phyloP scores from a whole-genome alignment of 2,329 filamentous ascomycete genomes.

The Tolypocladium ovalisporum region DNA sequence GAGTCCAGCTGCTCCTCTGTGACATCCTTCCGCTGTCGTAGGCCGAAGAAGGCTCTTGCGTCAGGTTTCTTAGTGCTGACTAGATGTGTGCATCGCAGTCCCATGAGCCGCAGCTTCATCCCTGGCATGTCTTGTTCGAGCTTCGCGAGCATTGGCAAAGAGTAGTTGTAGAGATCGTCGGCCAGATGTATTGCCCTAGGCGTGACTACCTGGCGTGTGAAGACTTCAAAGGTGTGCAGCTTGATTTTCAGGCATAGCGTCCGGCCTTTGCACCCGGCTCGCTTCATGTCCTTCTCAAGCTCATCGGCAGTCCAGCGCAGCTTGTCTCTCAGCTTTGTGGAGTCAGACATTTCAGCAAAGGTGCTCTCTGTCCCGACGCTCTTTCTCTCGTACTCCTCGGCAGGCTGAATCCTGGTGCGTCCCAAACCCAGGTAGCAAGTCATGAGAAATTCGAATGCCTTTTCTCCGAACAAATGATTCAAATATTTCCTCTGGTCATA shows the following conservation, averaged over 20 bases:
- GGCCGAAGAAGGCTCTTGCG: conserved; percentile 69
- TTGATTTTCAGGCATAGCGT: conserved; percentile 90
- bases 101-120: conserved; percentile 77
- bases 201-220: conserved; percentile 68
- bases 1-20: conserved; percentile 8
- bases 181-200: conserved; percentile 62
- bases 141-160: conserved; percentile 73
- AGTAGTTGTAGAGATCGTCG: conserved; percentile 73
- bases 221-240: conserved; percentile 84
- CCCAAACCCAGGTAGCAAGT: conserved; percentile 79
- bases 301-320: conserved; percentile 74
- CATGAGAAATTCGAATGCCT: conserved; percentile 78
- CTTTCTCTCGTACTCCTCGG: conserved; percentile 83
- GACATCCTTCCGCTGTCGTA: conserved; percentile 25
- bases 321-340: conserved; percentile 60
- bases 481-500: conserved; percentile 66
- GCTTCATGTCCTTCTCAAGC: conserved; percentile 72
- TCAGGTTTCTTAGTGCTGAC: conserved; percentile 76
- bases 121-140: conserved; percentile 73
- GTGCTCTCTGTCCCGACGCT: conserved; percentile 91
- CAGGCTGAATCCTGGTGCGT: conserved; percentile 72
- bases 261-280: conserved; percentile 76
- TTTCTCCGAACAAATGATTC: conserved; percentile 75
- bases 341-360: conserved; percentile 68
- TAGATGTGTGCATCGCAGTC: conserved; percentile 77